Base-by-base conservation (phyloP, 1,284 basidiomycete genomes). In the Ceratobasidium theobromae region DNA sequence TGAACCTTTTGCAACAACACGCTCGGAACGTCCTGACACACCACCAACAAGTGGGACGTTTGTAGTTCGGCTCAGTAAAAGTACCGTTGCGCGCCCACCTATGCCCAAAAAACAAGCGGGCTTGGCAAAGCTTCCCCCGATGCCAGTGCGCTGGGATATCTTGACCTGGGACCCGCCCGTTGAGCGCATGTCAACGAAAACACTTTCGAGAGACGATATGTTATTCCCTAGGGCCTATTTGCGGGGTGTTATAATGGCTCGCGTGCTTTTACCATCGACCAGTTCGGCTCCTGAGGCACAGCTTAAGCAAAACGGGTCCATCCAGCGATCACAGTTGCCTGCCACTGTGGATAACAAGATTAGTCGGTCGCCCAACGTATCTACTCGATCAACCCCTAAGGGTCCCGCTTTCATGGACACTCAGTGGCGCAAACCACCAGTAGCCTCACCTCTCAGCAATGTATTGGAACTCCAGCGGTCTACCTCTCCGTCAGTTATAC, bases 101-200 rank as follows among this genome's bases (percentile, higher is more conserved):
- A 70, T 87, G 18, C 74, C 78, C 27, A 81, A 77, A 67, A 80
- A 76, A 69, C 84, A 86, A 70, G 53, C 81, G 14, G 68, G 66
- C 57, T 53, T 77, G 35, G 79, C 80, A 72, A 81, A 78, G 58
- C 77, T 71, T 58, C 72, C 75, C 25, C 62, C 73, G 9, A 72
- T 73, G 30, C 77, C 76, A n/a, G 74, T 84, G 6, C 82, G 84
- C 43, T 83, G 85, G 73, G 89, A 93, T 70, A 80, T 86, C 14
- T 78, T 91, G 66, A 87, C 89, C 3, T 93, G 88, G 78, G 82
- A 86, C 28, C 91, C 92, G 28, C 87, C 89, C 5, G 80, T 91
- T 6, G 83, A 84, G 67, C 84, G 83, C 41, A 86, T 89, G 79
- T 83, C 75, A 52, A 80, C 78, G 27, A 78, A 79, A 41, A 85